Base-by-base conservation (phyloP, 805 yeast genomes). In the Lachancea dasiensis region DNA sequence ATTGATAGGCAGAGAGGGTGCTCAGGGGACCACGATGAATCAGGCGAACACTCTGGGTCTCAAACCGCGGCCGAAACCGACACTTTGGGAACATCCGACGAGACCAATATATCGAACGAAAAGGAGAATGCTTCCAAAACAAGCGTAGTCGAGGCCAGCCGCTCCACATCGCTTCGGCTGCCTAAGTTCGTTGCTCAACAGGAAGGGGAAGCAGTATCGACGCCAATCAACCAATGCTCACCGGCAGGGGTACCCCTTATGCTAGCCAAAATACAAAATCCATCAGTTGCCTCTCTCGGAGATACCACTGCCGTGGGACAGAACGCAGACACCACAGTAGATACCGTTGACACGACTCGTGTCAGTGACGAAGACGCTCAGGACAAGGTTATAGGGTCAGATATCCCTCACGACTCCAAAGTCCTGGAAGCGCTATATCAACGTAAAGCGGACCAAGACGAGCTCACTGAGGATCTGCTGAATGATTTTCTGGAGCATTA, bases 401-500 rank as follows among this genome's bases (percentile, higher is more conserved):
- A 27, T 19, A 11, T 6, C 17, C 14, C 8, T 14, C 24, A 17
- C 24, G 14, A 31, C 11, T 19, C 26, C 9, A 14, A 18, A 20
- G 11, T 23, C 11, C 18, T 24, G 23, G 15, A 22, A 10, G 29
- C 16, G 14, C 5, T 15, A n/a, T 22, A 14, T 11, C 8, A 23
- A 15, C 16, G 23, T 18, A 33, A 33, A 13, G 6, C 17, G 14
- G 11, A 17, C 11, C 21, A 33, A 8, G 36, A 33, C 8, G 36
- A 28, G 3, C 16, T 28, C 27, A 36, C 44, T 5, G 38, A 24
- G 6, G 41, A 41, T 29, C 23, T 41, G 13, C 36, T 41, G n/a
- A 41, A 31, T 34, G 44, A 41, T 29, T 27, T 41, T 13, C 27
- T 41, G 25, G 44, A 41, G 22, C 36, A 41, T 16, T 41, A 41